These are phyloP conservation scores for Zalaria sp. DNA, from an alignment of 2,329 filamentous ascomycete species.

Conservation along the genomic window DNA sequence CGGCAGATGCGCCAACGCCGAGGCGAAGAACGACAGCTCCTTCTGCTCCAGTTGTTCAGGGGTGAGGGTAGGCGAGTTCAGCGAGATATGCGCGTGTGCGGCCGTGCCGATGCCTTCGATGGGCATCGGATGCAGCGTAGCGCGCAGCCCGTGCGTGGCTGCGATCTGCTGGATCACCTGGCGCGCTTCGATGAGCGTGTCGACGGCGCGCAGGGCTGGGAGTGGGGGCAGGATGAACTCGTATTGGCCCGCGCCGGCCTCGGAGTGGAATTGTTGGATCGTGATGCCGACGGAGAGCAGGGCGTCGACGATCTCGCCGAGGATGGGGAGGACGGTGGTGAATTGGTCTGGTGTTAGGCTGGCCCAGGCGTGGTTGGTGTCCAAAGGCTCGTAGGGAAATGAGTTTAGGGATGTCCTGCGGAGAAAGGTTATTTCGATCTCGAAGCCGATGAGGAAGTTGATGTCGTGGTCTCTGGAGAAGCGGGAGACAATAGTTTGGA, in stretches of 20 bases:
- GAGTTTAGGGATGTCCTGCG: conserved; percentile 21
- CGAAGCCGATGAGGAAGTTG: conserved; percentile 58
- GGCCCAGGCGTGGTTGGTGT: conserved; percentile 57
- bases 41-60: conserved; percentile 17
- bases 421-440: conserved; percentile 67
- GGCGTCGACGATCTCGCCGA: conserved; percentile 50
- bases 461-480: conserved; percentile 39
- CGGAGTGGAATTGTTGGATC: conserved; percentile 61
- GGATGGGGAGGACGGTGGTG: conserved; percentile 39
- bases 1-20: conserved; percentile 51
- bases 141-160: conserved; percentile 45
- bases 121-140: conserved; percentile 63
- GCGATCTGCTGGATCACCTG: conserved; percentile 55
- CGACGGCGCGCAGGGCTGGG: conserved; percentile 52
- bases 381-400: conserved; percentile 28
- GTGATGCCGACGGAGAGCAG: conserved; percentile 50
- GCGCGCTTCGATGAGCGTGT: conserved; percentile 55
- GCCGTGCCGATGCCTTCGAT: conserved; percentile 48
- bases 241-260: conserved; percentile 61
- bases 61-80: conserved; percentile 29
- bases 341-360: conserved; percentile 49
- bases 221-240: conserved; percentile 57
- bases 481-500: conserved; percentile 34
- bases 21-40: conserved; percentile 54
- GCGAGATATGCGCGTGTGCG: conserved; percentile 56